Base-by-base conservation (phyloP, 2,329 filamentous ascomycete genomes). In the Daldinia sp. region DNA sequence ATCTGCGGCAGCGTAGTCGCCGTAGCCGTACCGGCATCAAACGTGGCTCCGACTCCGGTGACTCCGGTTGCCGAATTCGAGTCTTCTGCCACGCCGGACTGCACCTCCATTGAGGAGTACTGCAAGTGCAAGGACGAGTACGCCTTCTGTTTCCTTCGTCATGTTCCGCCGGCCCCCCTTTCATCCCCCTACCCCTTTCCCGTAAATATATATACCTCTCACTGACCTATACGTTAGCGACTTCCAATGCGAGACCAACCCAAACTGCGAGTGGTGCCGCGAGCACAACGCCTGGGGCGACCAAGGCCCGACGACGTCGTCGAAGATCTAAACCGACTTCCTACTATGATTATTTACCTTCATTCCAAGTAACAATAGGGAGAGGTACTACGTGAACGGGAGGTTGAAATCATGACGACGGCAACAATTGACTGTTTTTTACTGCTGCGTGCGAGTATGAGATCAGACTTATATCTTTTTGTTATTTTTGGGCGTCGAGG, bases 221-320 rank as follows among this genome's bases (percentile, higher is more conserved):
- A 17, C 23, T 48, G 21, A 48, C 11, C 2, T 48, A 30, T n/a
- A 15, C 19, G 1, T 7, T 25, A 73, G 71, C 1, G 69, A 74
- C 50, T 70, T 74, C 67, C 49, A 71, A 37, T 74, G 72, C 60
- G 56, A 70, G 57, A 70, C 68, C 2, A 55, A 73, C 43, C 66
- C 69, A n/a, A 49, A 45, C 2, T 74, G 72, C 58, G 72, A 74
- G 55, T 74, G 72, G 71, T 74, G 72, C 56, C 66, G 57, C 32
- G 57, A 55, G 3, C 48, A 72, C 35, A 30, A 67, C 50, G 34
- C 53, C n/a, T 72, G 60, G 60, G n/a, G 47, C 7, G 25, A 32
- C 19, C 15, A 35, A 10, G 25, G 25, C 30, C 30, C 47, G 10
- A 23, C 23, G 10, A 17, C 49, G 17, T 41, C 39, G 1, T 27